Base-by-base conservation (phyloP, 768 basidiomycete species). In the Lentinula aciculospora region DNA sequence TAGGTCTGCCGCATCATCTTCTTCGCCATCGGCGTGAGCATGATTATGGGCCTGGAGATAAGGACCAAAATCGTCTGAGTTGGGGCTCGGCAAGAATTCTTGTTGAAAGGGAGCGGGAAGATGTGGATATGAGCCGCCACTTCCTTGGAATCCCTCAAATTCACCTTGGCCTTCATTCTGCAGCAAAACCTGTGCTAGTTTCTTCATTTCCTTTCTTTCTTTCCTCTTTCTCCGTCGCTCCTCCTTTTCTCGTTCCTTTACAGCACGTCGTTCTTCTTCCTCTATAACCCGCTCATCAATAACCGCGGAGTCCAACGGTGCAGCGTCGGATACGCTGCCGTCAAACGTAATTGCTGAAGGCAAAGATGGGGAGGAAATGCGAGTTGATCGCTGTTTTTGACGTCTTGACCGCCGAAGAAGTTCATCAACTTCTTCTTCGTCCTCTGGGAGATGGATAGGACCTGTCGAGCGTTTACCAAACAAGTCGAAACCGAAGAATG, bases 61-160 rank as follows among this genome's bases (percentile, higher is more conserved):
- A 13, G 60, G 21, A 21, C 61, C 57, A 29, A 23, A 60, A 46
- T 27, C 48, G 32, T 25, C 51, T 47, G 54, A 55, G 31, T 31
- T 54, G 15, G 60, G 63, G 19, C 50, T 51, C 40, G 54, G 51
- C 23, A 58, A 60, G 2, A 60, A 55, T 57, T 31, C 67, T 65
- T 32, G 64, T 60, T 47, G 62, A 47, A 57, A 64, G 10, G 64
- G 66, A 6, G 58, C 46, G 6, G 60, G 65, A 40, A 67, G 65
- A 45, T 51, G 54, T 7, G 62, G 62, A 46, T 65, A 65, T 37
- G 57, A 63, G 31, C 57, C 61, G 1, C 71, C 77, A 60, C 81
- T 79, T 6, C 84, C 86, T 60, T 80, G 85, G 69, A 87, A 88
- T 0, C 85, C 86, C 63, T 89, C 85, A 58, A 89, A 87, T 12